A percentile compares a stretch with the other conserved stretches of the same genome.
Evolutionary conservation across 2,329 filamentous ascomycete genomes (phyloP).

Genomic region (Epichloe gansuensis): DNA sequence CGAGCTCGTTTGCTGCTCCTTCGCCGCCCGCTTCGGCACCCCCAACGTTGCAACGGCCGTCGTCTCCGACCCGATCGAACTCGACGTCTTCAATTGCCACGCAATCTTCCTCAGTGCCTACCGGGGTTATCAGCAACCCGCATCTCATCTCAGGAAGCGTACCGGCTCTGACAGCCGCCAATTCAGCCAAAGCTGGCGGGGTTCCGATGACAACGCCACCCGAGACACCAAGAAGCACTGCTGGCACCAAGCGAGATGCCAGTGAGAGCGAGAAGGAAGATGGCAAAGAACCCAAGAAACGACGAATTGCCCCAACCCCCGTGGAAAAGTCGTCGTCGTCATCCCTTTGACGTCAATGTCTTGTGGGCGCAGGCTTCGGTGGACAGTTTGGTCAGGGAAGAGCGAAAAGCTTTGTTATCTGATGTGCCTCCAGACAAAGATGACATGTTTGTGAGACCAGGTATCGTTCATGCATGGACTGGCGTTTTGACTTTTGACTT

Average conservation of each 20-base stretch:
- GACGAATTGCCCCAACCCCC: conserved; percentile 56
- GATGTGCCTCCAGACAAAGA: neutral
- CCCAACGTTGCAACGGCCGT: conserved; percentile 51
- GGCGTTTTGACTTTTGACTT: conserved; percentile 13
- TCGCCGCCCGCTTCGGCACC: conserved; percentile 43
- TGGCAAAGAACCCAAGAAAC: conserved; percentile 48
- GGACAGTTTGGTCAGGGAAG: neutral
- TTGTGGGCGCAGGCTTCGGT: neutral
- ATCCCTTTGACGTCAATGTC: neutral
- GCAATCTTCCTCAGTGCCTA: conserved; percentile 35
- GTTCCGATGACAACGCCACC: conserved; percentile 80
- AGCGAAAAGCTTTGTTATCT: neutral
- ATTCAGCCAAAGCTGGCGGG: conserved; percentile 47
- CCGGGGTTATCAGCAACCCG: conserved; percentile 58
- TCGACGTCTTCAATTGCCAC: conserved; percentile 71
- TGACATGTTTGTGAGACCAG: conserved; percentile 1
- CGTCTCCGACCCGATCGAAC: conserved; percentile 74
- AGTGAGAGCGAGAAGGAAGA: conserved; percentile 42
- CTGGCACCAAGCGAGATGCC: conserved; percentile 43
- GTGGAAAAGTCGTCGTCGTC: conserved; percentile 21
- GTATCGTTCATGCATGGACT: conserved; percentile 15
- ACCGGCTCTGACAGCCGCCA: conserved; percentile 62
- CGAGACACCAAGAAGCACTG: conserved; percentile 55
- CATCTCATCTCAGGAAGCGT: conserved; percentile 66
- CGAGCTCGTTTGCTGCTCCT: conserved; percentile 43